Evolutionary conservation across 139 green algal species (phyloP), one percentile per base, ranked within the genome.

Genomic region (Coccomyxa sp.): DNA sequence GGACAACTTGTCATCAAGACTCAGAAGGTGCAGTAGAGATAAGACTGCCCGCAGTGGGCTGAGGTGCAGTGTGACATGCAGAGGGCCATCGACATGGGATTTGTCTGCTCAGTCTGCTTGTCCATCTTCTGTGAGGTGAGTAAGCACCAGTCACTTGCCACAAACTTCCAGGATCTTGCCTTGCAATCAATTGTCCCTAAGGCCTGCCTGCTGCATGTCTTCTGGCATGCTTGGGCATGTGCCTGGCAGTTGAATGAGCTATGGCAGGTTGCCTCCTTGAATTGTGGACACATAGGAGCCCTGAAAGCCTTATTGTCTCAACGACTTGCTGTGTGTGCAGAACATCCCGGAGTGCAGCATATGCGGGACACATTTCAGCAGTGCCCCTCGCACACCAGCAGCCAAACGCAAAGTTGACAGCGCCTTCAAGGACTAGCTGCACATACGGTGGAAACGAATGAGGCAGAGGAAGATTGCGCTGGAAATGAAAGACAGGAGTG

Each of bases 31-130:
- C n/a, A n/a, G n/a, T n/a, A n/a, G n/a, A n/a, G n/a, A n/a, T n/a
- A n/a, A n/a, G n/a, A n/a, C n/a, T n/a, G n/a, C n/a, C n/a, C n/a
- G n/a, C n/a, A n/a, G n/a, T n/a, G n/a, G n/a, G n/a, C n/a, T n/a
- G n/a, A n/a, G n/a, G n/a, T 58, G 12, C 44, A 10, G 14, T 58
- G 44, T 10, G 12, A 58, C 10, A 6, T 64, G 80, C 75, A 90
- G 81, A 81, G 77, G 16, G 55, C 82, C 16, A 91, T 92, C 73
- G 90, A 90, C 68, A 34, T 93, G 55, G 90, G 91, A 0, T 95
- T 83, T 75, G 91, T 95, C 0, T 95, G 91, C 84, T 90, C 82
- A 39, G 91, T 94, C 8, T 95, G 91, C 73, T 79, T 95, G 5
- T 95, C 91, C 78, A 91, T 95, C 41, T 95, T 95, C 74, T 95